A percentile compares a stretch with the other conserved stretches of the same genome.
phyloP scores from a whole-genome alignment of 805 yeast genomes.

The Starmera dryadoides region DNA sequence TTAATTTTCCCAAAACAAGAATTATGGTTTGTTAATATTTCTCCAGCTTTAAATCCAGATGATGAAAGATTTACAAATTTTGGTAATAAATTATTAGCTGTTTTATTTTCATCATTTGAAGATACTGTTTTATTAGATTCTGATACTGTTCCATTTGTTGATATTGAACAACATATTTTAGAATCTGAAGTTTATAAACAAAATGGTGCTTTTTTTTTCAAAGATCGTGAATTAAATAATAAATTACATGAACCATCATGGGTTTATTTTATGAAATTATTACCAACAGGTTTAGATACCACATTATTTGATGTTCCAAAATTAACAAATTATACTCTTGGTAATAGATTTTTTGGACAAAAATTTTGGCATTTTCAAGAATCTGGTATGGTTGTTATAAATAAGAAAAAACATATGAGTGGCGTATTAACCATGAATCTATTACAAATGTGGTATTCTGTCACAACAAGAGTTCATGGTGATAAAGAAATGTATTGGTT shows the following conservation, averaged over 20 bases:
- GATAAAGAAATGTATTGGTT: constrained; percentile 73
- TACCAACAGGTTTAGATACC: constrained; percentile 37
- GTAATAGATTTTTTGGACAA: constrained; percentile 35
- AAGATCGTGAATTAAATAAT: constrained; percentile 38
- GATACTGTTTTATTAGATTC: constrained; percentile 28
- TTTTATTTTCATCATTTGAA: constrained; percentile 39
- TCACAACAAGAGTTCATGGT: constrained; percentile 52
- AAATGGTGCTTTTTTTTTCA: constrained; percentile 38
- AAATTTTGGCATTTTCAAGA: constrained; percentile 39
- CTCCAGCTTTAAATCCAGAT: constrained; percentile 16
- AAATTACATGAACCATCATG: constrained; percentile 27
- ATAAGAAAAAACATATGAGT: constrained; percentile 36
- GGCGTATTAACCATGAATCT: constrained; percentile 37
- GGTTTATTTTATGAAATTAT: constrained; percentile 34
- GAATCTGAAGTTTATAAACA: constrained; percentile 26
- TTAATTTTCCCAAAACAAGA: constrained; percentile 28
- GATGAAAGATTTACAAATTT: constrained; percentile 26
- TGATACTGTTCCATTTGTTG: constrained; percentile 29
- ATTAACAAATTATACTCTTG: constrained; percentile 25
- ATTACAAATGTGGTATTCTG: constrained; percentile 35
- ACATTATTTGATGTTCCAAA: constrained; percentile 31
- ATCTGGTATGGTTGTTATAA: constrained; percentile 36
- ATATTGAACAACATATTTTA: constrained; percentile 31
- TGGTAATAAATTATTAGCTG: constrained; percentile 40
- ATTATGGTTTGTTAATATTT: constrained; percentile 31